Evolutionary conservation across 768 basidiomycete genomes (phyloP), one percentile per base, ranked within the genome.

Genomic region (Mrakia blollopis): DNA sequence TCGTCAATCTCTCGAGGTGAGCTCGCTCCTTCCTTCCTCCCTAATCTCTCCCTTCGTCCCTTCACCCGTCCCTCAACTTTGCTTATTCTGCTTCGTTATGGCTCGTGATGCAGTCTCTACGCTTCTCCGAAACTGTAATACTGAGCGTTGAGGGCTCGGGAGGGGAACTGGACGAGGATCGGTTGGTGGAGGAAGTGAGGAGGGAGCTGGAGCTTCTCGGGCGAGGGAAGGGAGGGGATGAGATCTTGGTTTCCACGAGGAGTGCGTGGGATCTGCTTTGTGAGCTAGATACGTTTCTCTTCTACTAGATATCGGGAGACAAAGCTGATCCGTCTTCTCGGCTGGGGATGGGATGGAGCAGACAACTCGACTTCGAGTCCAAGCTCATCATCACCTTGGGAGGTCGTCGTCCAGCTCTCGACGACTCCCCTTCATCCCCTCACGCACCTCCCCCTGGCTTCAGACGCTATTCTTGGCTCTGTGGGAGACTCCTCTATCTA

Each of bases 1-100:
- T n/a, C 47, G 28, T 28, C 41, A 39, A 47, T 52, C 54, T 3
- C 65, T 72, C 70, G 70, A 72, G 70, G 65, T 68, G 65, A 68
- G 65, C 60, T 57, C 60, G 25, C 32, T 60, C 39, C 71, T 47
- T 54, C 70, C 30, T 28, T 70, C 25, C 35, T 41, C 28, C 54
- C n/a, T 14, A n/a, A n/a, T 10, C 28, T 11, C 28, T 25, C 3
- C 39, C 57, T 2, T 35, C 50, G 30, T 21, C 44, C 32, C n/a
- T n/a, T 62, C 39, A 74, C 32, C 10, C 8, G 1, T 16, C 21
- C 10, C 14, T n/a, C n/a, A n/a, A n/a, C n/a, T n/a, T n/a, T n/a
- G n/a, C n/a, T 21, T 41, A 11, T 5, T 41, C 11, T 5, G 39
- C 21, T 61, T 44, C n/a, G n/a, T 3, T 1, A 21, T 50, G 16